These are phyloP conservation scores for Alternaria hordeiaustralica DNA, from an alignment of 2,329 filamentous ascomycete species.

Conservation along the genomic window DNA sequence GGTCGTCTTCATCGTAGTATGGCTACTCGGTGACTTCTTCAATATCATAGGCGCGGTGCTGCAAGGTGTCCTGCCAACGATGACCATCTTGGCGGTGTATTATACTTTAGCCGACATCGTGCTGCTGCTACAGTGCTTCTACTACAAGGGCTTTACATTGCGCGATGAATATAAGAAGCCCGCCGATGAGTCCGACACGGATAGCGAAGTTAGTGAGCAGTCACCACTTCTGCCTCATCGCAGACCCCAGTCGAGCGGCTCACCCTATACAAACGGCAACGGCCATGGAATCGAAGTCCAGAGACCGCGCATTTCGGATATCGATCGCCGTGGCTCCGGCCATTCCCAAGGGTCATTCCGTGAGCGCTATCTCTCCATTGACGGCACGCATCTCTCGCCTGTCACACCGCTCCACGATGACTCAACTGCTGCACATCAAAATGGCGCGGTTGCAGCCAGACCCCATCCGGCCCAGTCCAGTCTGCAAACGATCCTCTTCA, in stretches of 20 bases:
- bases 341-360: slow-evolving; percentile 47
- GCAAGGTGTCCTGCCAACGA: slow-evolving; percentile 90
- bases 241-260: slow-evolving; percentile 32
- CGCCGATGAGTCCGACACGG: slow-evolving; percentile 27
- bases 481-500: slow-evolving; percentile 71
- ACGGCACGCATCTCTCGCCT: slow-evolving; percentile 75
- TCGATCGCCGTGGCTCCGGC: slow-evolving; percentile 38
- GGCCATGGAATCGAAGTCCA: slow-evolving; percentile 26
- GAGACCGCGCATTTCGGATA: slow-evolving; percentile 46
- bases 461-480: slow-evolving; percentile 50
- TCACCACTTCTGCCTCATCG: slow-evolving; percentile 43
- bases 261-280: slow-evolving; percentile 22
- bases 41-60: slow-evolving; percentile 93
- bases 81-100: slow-evolving; percentile 93
- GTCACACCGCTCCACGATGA: slow-evolving; percentile 74
- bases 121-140: slow-evolving; percentile 88
- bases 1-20: slow-evolving; percentile 89
- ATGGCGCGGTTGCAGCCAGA: slow-evolving; percentile 51
- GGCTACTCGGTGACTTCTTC: slow-evolving; percentile 93
- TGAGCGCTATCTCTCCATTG: slow-evolving; percentile 63
- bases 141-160: slow-evolving; percentile 80
- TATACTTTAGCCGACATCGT: slow-evolving; percentile 93
- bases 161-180: slow-evolving; percentile 41
- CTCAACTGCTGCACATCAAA: slow-evolving; percentile 24
- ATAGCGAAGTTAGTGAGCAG: slow-evolving; percentile 45